These are phyloP conservation scores for Phellopilus nigrolimitatus DNA, from an alignment of 1,284 basidiomycete species.

Conservation along the genomic window DNA sequence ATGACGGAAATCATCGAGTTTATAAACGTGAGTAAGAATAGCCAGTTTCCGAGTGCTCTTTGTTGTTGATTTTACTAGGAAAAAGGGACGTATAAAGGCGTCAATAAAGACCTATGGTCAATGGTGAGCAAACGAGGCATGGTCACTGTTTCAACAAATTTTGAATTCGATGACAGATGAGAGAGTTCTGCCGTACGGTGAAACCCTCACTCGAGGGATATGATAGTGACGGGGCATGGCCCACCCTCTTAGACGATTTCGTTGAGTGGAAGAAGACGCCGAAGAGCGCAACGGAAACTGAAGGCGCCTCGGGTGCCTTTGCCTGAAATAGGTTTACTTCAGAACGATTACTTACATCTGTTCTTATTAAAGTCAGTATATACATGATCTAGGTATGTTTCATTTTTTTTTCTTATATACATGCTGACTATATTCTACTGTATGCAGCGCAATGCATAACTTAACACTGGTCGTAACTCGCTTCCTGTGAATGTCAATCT, in stretches of 20 bases:
- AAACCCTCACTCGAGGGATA: constrained; percentile 56
- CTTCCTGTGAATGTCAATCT: no score
- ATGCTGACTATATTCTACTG: no score
- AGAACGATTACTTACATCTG: no score
- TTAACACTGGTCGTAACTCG: no score
- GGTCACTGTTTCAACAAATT: constrained; percentile 5
- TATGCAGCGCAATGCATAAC: no score
- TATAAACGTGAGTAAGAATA: constrained; percentile 46
- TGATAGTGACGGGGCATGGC: constrained; percentile 75
- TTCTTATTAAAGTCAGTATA: neutral
- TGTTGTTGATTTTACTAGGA: constrained; percentile 38
- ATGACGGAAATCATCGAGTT: constrained; percentile 58
- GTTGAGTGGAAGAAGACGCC: constrained; percentile 58
- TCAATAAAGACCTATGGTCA: constrained; percentile 78
- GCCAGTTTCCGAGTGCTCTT: neutral
- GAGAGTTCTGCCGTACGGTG: constrained; percentile 68
- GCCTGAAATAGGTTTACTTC: neutral
- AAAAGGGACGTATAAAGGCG: constrained; percentile 60
- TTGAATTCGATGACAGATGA: constrained; percentile 40
- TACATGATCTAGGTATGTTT: neutral
- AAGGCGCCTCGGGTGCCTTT: neutral
- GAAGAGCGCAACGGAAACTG: constrained; percentile 7
- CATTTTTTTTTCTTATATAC: neutral
- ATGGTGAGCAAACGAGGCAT: constrained; percentile 57
- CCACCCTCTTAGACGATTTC: constrained; percentile 71